Conservation (phyloP, 1,284 basidiomycete species). For the Thecaphora frezii region DNA sequence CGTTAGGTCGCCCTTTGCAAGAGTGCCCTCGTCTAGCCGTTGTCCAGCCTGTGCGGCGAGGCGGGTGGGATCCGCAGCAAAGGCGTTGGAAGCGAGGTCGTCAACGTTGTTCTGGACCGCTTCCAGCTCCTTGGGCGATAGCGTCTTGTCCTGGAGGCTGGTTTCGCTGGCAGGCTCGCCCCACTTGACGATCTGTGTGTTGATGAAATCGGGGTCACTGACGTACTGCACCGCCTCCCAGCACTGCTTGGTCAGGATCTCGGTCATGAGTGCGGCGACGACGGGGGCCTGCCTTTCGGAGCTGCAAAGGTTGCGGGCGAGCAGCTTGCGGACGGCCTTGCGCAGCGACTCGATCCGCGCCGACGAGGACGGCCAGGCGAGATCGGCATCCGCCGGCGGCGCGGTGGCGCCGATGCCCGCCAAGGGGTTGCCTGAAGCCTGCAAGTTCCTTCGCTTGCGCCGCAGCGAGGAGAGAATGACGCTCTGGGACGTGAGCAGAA, state of each 20-base stretch:
- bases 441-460: slow-evolving; percentile 3
- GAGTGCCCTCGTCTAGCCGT: not conserved
- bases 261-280: slow-evolving; percentile 38
- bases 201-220: slow-evolving; percentile 50
- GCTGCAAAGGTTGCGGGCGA: slow-evolving; percentile 32
- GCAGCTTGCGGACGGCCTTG: slow-evolving; percentile 36
- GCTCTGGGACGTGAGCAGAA: slow-evolving; percentile 45
- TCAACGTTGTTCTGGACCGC: not conserved
- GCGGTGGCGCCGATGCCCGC: not conserved
- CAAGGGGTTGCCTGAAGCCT: slow-evolving; percentile 1
- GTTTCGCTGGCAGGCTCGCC: slow-evolving; percentile 37
- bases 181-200: slow-evolving; percentile 44
- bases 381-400: slow-evolving; percentile 11
- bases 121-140: slow-evolving; percentile 29
- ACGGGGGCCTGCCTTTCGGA: slow-evolving; percentile 36
- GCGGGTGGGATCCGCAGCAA: too few relatives aligned
- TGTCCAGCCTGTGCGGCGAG: too few relatives aligned
- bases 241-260: slow-evolving; percentile 43
- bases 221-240: slow-evolving; percentile 48
- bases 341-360: slow-evolving; percentile 41
- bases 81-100: not conserved
- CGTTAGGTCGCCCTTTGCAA: not conserved
- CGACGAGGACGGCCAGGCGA: slow-evolving; percentile 35
- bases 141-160: slow-evolving; percentile 23
- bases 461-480: slow-evolving; percentile 42